Conservation (phyloP, 495 filamentous ascomycete species). For the Annulohypoxylon stygium region DNA sequence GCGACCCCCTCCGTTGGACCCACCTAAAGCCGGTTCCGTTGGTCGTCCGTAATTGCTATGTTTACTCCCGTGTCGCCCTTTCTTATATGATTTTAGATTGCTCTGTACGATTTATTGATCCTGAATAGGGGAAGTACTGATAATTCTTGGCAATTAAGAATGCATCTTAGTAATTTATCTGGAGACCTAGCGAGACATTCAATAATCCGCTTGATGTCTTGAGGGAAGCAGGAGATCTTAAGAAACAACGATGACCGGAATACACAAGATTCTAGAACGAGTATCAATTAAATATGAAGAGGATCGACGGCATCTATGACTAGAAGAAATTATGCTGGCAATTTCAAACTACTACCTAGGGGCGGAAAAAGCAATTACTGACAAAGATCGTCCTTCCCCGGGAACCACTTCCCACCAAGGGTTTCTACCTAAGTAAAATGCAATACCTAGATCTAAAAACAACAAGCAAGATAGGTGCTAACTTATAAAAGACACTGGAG, state of each 20-base stretch:
- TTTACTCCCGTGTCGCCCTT: not conserved
- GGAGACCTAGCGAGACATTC: no score
- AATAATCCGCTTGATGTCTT: no score
- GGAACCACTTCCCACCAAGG: not conserved
- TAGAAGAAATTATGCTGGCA: not conserved
- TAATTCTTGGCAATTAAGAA: no score
- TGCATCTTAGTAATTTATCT: no score
- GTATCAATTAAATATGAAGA: not conserved
- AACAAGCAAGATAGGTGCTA: not conserved
- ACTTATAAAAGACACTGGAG: not conserved
- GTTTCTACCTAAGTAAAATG: not conserved
- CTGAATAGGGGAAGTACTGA: no score
- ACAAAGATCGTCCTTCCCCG: not conserved
- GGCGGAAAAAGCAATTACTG: not conserved
- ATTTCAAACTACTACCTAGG: not conserved
- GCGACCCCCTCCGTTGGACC: not conserved
- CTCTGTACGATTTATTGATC: not conserved
- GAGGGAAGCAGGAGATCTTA: no score
- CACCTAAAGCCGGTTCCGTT: conserved; percentile 20
- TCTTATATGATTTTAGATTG: not conserved
- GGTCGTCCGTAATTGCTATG: not conserved
- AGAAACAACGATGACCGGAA: no score
- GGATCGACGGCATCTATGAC: not conserved
- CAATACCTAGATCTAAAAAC: not conserved
- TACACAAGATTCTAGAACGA: no score